Evolutionary conservation across 345 rosid species (phyloP).

Genomic region (Psidium friedrichsthalianum): DNA sequence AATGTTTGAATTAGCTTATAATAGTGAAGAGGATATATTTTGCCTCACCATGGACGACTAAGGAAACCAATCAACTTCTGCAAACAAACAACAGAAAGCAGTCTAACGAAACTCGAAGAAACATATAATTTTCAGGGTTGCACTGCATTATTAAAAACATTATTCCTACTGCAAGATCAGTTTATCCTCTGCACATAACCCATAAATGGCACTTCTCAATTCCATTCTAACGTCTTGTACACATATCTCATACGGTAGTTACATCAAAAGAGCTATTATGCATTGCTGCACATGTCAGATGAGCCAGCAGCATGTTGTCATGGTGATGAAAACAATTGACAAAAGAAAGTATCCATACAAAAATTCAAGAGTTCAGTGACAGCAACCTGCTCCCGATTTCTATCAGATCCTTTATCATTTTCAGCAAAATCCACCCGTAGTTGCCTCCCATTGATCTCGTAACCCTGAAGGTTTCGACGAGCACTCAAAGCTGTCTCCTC

Average conservation of each 20-base stretch:
- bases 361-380: not conserved
- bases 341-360: not conserved
- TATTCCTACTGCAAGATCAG: not conserved
- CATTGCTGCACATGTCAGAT: not conserved
- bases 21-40: not conserved
- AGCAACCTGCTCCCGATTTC: conserved; percentile 64
- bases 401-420: conserved; percentile 87
- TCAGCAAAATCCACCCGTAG: conserved; percentile 98
- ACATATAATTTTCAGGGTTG: not conserved
- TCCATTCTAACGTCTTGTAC: not conserved
- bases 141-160: not conserved
- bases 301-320: not conserved
- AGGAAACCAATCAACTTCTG: not conserved
- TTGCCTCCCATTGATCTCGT: conserved; percentile 89
- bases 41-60: not conserved
- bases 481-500: conserved; percentile 98
- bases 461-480: conserved; percentile 96
- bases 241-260: not conserved
- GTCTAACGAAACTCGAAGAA: not conserved
- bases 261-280: not conserved
- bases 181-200: not conserved
- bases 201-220: not conserved
- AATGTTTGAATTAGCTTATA: not conserved
- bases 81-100: not conserved
- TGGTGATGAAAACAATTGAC: not conserved